Evolutionary conservation across 345 rosid genomes (phyloP), one percentile per base, ranked within the genome.

Genomic region (Rhodamnia rubescens): DNA sequence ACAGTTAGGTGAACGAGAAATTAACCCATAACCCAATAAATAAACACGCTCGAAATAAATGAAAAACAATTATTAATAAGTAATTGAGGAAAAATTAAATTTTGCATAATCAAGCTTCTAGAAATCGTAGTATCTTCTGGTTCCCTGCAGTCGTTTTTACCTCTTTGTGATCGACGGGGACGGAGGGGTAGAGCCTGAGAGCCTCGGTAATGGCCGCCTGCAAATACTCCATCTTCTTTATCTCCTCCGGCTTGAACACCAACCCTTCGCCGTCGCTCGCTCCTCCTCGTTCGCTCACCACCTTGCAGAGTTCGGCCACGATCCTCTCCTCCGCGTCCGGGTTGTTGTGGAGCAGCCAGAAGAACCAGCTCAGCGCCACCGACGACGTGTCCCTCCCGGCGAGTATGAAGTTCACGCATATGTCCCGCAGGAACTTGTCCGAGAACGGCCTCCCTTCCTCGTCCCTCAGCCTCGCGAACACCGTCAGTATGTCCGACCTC

Each of bases 331-430:
- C 97, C 6, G 91, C 98, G 3, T 26, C 83, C 1, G 96, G 97
- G 84, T 93, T 92, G 91, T 87, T 87, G 83, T 92, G 93, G 44
- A 97, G 89, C 86, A 97, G 87, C 99, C 99, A 96, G 89, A 94
- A 94, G 82, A 94, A 97, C 99, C 99, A 96, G 87, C 98, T 94
- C 87, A 97, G 18, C 29, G 99, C 99, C 64, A 96, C 99, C 1
- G 99, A 96, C 11, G 99, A 97, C 26, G 99, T 96, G 85, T 97
- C 99, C 89, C 99, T 94, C 40, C 99, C 99, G 27, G 99, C 99
- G 83, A 97, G 95, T 36, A 97, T 97, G 59, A 97, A 95, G 87
- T 96, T 97, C 20, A 97, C 98, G 82, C 99, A 96, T 2, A 97
- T 94, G 88, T 96, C 99, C 13, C 97, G 90, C 87, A 96, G 88